Percentiles rank a stretch among this genome's conserved stretches.
Conservation (phyloP, 129 eudicot species). For the Artemisia argyi region DNA sequence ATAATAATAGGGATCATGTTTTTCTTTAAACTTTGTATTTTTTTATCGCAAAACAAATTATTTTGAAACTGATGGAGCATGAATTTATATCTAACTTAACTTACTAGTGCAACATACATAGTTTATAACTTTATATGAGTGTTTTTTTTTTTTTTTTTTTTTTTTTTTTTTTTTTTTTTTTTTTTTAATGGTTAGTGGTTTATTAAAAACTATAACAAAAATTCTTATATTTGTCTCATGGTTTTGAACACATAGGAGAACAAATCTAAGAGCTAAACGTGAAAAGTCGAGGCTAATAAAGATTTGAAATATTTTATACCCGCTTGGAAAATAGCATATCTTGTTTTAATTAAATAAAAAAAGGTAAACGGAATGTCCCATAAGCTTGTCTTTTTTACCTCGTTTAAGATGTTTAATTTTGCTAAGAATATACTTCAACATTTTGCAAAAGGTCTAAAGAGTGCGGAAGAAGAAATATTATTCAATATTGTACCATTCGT, state of each 20-base stretch:
- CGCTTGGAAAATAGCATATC: neutral
- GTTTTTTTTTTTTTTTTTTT: too few relatives aligned
- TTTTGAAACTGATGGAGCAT: too few relatives aligned
- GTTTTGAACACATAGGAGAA: neutral
- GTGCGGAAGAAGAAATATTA: neutral
- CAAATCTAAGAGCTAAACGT: neutral
- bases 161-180: too few relatives aligned
- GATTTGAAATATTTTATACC: neutral
- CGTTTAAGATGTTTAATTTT: conserved; percentile 1
- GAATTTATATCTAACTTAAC: too few relatives aligned
- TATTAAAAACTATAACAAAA: neutral
- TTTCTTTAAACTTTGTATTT: too few relatives aligned
- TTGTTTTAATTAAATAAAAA: neutral
- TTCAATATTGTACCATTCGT: neutral
- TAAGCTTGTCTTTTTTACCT: neutral
- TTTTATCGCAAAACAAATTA: too few relatives aligned
- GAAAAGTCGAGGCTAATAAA: neutral
- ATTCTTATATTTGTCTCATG: neutral
- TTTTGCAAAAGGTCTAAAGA: too few relatives aligned
- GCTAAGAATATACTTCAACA: neutral
- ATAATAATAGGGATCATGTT: too few relatives aligned
- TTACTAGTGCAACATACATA: too few relatives aligned
- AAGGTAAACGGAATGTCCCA: neutral
- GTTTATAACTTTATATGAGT: too few relatives aligned
- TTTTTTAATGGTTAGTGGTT: neutral